phyloP scores from a whole-genome alignment of 2,329 filamentous ascomycete species.

The Aspergillus tanneri region DNA sequence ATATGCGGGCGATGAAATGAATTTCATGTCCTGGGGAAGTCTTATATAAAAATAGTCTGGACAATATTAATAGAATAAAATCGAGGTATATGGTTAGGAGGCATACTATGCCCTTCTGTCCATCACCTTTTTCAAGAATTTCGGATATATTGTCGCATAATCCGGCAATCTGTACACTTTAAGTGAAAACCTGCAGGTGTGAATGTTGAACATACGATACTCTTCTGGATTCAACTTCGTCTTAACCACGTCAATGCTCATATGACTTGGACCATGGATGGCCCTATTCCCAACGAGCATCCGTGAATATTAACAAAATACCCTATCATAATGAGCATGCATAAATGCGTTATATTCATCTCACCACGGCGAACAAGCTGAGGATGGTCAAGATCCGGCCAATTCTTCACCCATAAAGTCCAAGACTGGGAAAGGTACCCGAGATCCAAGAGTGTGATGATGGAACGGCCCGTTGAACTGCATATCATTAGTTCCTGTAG shows the following conservation, averaged over 20 bases:
- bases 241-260: background rate
- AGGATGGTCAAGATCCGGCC: conserved; percentile 5
- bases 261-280: background rate
- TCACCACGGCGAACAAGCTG: conserved; percentile 3
- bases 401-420: conserved; percentile 2
- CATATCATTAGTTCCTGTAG: background rate
- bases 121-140: conserved; percentile 7
- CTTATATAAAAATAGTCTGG: conserved; percentile 13
- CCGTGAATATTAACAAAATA: conserved; percentile 5
- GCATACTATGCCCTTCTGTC: conserved; percentile 6
- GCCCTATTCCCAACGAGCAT: conserved; percentile 1
- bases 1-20: conserved; percentile 13
- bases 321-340: background rate
- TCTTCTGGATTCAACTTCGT: conserved; percentile 8
- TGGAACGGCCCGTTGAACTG: conserved; percentile 7
- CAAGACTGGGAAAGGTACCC: conserved; percentile 4
- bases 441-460: conserved; percentile 4
- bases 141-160: conserved; percentile 2
- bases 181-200: background rate
- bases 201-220: conserved; percentile 5
- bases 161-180: background rate
- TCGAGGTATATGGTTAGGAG: background rate
- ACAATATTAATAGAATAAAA: background rate
- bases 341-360: background rate
- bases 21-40: conserved; percentile 9